Base-by-base conservation (phyloP, 805 yeast genomes). In the Brettanomyces naardenensis region DNA sequence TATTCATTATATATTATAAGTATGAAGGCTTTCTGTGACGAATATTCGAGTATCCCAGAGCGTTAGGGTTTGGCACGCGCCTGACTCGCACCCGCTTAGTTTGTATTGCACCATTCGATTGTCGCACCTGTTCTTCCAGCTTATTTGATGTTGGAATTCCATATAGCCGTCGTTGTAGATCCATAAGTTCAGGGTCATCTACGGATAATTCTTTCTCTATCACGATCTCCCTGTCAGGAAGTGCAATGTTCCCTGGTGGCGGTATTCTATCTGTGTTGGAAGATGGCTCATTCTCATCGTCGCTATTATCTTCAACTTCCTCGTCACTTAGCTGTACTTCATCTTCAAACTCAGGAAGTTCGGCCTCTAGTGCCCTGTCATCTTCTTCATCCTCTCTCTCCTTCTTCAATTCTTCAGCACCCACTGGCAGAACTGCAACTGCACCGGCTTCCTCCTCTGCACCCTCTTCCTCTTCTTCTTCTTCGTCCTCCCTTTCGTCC, bases 61-160 rank as follows among this genome's bases (percentile, higher is more conserved):
- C 61, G 46, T 73, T 73, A 7, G 75, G 68, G 51, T 71, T 73
- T 2, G 77, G 73, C 33, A 50, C 55, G 43, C 69, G 60, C 44
- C 61, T 64, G 17, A 68, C 66, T 6, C 66, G 65, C 18, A 66
- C 62, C 5, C 65, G 56, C 45, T 69, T 73, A 18, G 60, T 47
- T 35, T 44, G 40, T 19, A 59, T 51, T 3, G 50, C 48, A 2
- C 62, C 63, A 37, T 54, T 46, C 1, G 58, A 50, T 23, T 40
- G 43, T 21, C 44, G 44, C 3, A 55, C 54, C 33, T 54, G 54
- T 15, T 45, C 44, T 19, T 46, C 48, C 51, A 58, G 42, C 36
- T 51, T 54, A 28, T 43, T 34, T 10, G 56, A 45, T 14, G 44
- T 43, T 33, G 47, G 49, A 19, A 37, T 15, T n/a, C 59, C 60